Percentiles rank a stretch among this genome's conserved stretches.
phyloP scores from a whole-genome alignment of 2,329 filamentous ascomycete species.

The Cladobotryum protrusum region DNA sequence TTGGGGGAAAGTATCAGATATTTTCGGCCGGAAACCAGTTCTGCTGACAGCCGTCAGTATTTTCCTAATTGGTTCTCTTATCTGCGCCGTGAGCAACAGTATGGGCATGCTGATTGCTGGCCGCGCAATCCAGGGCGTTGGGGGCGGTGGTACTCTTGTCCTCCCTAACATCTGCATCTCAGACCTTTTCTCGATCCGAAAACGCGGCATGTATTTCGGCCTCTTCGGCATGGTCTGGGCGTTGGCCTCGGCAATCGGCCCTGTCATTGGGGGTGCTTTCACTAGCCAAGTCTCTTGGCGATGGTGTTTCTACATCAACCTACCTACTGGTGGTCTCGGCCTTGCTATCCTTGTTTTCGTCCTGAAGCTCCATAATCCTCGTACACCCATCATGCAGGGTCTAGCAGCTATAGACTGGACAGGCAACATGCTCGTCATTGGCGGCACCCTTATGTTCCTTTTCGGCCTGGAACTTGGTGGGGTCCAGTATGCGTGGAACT shows the following conservation, averaged over 20 bases:
- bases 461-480: conserved; percentile 83
- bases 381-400: conserved; percentile 55
- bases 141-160: conserved; percentile 52
- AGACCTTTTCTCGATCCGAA: not conserved
- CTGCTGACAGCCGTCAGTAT: conserved; percentile 43
- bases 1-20: conserved; percentile 60
- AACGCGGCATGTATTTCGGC: conserved; percentile 46
- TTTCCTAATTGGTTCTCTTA: conserved; percentile 49
- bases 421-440: conserved; percentile 56
- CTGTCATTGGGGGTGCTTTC: conserved; percentile 55
- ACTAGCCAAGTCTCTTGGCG: conserved; percentile 18
- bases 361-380: conserved; percentile 62
- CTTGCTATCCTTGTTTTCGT: conserved; percentile 51
- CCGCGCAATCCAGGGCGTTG: conserved; percentile 51
- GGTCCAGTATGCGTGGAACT: conserved; percentile 67
- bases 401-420: conserved; percentile 57
- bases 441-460: conserved; percentile 78
- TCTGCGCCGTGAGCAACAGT: conserved; percentile 44
- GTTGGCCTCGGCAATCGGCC: conserved; percentile 53
- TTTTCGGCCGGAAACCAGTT: conserved; percentile 52
- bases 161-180: conserved; percentile 48
- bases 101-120: conserved; percentile 50
- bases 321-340: conserved; percentile 34
- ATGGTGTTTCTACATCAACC: conserved; percentile 22
- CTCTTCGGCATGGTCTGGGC: conserved; percentile 60